Evolutionary conservation across 805 yeast genomes (phyloP).

Genomic region (Nakazawaea ishiwadae): DNA sequence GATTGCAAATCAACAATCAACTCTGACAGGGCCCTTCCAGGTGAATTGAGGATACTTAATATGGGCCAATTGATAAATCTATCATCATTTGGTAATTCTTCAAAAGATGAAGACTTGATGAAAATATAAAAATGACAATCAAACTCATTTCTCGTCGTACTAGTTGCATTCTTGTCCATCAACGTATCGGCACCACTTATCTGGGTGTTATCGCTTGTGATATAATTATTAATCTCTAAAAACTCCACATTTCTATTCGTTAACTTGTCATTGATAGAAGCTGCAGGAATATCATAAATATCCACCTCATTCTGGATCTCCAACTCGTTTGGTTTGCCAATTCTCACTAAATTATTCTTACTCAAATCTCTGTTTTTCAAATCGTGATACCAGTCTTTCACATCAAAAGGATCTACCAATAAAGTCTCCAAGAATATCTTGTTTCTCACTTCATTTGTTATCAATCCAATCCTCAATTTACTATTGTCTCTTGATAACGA

Average conservation of each 20-base stretch:
- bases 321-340: neutral
- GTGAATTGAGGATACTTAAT: slow-evolving; percentile 18
- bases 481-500: neutral
- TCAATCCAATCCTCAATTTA: slow-evolving; percentile 7
- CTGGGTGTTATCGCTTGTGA: slow-evolving; percentile 10
- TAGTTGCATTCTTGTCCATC: no score
- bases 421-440: slow-evolving; percentile 8
- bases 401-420: slow-evolving; percentile 13
- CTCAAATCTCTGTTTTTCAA: slow-evolving; percentile 8
- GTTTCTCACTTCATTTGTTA: slow-evolving; percentile 4
- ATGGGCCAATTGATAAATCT: slow-evolving; percentile 23
- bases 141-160: neutral
- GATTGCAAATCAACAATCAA: slow-evolving; percentile 22
- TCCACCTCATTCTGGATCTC: slow-evolving; percentile 7
- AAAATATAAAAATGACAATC: slow-evolving; percentile 26
- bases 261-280: slow-evolving; percentile 11
- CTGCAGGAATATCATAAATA: slow-evolving; percentile 2
- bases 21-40: slow-evolving; percentile 4
- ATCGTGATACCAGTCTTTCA: slow-evolving; percentile 9
- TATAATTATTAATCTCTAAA: slow-evolving; percentile 19
- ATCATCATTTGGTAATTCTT: slow-evolving; percentile 13
- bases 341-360: slow-evolving; percentile 12
- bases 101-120: slow-evolving; percentile 20
- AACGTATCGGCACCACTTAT: slow-evolving; percentile 16
- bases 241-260: slow-evolving; percentile 24